Conservation (phyloP, 768 basidiomycete genomes). For the Boletus insuetus region DNA sequence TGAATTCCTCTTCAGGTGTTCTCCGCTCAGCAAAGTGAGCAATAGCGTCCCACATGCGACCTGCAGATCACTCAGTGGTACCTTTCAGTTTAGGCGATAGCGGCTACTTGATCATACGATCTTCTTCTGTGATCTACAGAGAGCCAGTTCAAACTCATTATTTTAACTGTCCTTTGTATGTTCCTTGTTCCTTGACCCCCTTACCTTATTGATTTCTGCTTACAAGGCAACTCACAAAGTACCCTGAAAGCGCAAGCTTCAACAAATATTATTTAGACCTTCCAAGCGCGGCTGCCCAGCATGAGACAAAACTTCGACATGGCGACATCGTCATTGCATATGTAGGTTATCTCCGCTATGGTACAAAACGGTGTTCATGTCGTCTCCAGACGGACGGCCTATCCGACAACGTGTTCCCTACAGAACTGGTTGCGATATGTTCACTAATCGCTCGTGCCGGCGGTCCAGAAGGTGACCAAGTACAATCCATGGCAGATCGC, state of each 20-base stretch:
- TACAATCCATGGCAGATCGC: conserved; percentile 69
- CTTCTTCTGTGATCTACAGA: conserved; percentile 58
- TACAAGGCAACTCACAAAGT: conserved; percentile 33
- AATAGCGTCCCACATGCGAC: not conserved
- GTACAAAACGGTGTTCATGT: conserved; percentile 2
- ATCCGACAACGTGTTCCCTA: conserved; percentile 59
- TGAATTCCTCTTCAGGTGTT: conserved; percentile 72
- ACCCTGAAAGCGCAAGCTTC: conserved; percentile 27
- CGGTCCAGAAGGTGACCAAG: conserved; percentile 56
- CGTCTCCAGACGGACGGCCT: conserved; percentile 49
- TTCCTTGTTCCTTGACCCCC: not conserved
- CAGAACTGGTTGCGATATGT: conserved; percentile 70
- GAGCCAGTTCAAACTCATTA: conserved; percentile 33
- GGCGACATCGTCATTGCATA: conserved; percentile 53
- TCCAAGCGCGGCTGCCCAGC: conserved; percentile 42
- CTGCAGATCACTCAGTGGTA: conserved; percentile 4
- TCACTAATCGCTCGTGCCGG: conserved; percentile 57
- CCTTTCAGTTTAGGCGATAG: conserved; percentile 69
- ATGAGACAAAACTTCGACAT: conserved; percentile 47
- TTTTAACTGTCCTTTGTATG: conserved; percentile 34
- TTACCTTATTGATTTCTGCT: not conserved
- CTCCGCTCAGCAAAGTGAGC: conserved; percentile 77
- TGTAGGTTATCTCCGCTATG: conserved; percentile 29
- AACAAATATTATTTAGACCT: conserved; percentile 30
- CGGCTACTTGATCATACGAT: conserved; percentile 69